A percentile compares a stretch with the other conserved stretches of the same genome.
Conservation (phyloP, 2,329 filamentous ascomycete genomes). For the Xylariaceae sp. region DNA sequence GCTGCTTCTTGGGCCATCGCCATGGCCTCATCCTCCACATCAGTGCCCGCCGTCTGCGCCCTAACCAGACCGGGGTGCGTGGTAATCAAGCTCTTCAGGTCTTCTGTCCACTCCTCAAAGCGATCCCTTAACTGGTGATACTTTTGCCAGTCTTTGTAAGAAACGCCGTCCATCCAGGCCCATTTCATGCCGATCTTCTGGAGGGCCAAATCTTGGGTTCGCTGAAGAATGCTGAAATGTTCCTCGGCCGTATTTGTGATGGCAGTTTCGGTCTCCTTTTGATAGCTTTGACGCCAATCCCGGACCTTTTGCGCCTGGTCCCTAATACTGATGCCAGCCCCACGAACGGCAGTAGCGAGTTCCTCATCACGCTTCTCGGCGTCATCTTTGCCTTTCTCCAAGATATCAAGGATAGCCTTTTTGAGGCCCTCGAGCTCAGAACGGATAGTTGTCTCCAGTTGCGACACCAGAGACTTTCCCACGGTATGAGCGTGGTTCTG, state of each 20-base stretch:
- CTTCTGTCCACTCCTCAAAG: constrained; percentile 77
- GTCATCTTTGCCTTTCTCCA: constrained; percentile 50
- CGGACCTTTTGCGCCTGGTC: constrained; percentile 70
- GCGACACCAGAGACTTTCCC: constrained; percentile 60
- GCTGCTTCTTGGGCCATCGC: constrained; percentile 70
- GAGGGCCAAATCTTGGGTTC: constrained; percentile 75
- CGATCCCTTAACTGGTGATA: constrained; percentile 83
- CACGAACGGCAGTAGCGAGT: constrained; percentile 49
- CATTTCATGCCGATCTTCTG: constrained; percentile 91
- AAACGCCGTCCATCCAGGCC: constrained; percentile 93
- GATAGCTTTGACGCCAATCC: constrained; percentile 68
- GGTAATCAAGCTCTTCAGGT: constrained; percentile 71
- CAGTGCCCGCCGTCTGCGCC: constrained; percentile 61
- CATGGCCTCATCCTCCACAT: constrained; percentile 74
- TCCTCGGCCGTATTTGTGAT: constrained; percentile 70
- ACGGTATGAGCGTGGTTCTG: constrained; percentile 58
- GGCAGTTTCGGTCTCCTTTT: constrained; percentile 60
- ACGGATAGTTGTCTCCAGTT: constrained; percentile 63
- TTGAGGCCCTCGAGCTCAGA: constrained; percentile 62
- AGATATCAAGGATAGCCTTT: constrained; percentile 57
- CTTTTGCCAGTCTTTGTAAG: constrained; percentile 95
- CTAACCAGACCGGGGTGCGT: constrained; percentile 64
- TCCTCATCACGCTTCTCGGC: constrained; percentile 38
- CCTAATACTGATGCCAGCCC: constrained; percentile 68
- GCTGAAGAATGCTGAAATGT: constrained; percentile 75